phyloP scores from a whole-genome alignment of 257 asterid genomes.

The Solanum piurae region DNA sequence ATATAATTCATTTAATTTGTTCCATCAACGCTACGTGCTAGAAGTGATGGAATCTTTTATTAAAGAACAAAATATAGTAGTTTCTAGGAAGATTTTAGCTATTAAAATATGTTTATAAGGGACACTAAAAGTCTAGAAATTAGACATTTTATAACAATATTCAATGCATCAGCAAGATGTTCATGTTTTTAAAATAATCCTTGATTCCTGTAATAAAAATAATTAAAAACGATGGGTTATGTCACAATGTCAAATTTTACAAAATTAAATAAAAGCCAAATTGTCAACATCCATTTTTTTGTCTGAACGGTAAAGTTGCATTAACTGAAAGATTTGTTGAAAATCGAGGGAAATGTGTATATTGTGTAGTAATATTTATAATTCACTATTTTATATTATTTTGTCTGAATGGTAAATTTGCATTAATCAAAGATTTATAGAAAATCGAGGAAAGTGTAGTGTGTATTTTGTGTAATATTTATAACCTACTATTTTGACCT shows the following conservation, averaged over 20 bases:
- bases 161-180: not conserved
- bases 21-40: not conserved
- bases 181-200: not conserved
- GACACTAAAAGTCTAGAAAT: not conserved
- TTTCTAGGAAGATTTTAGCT: not conserved
- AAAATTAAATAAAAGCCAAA: not conserved
- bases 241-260: not conserved
- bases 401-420: not conserved
- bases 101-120: not conserved
- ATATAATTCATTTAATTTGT: not conserved
- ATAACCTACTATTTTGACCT: no score
- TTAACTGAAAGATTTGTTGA: not conserved
- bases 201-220: not conserved
- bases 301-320: not conserved
- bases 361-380: no score
- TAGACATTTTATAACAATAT: slow-evolving; percentile 11
- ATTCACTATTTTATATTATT: not conserved
- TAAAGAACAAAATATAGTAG: not conserved
- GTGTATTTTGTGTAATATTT: no score
- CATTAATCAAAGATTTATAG: not conserved
- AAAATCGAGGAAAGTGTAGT: no score
- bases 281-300: not conserved
- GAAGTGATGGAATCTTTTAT: not conserved
- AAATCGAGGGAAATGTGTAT: no score
- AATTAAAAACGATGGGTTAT: not conserved